A percentile compares a stretch with the other conserved stretches of the same genome.
Conservation (phyloP, 2,329 filamentous ascomycete species). For the Claviceps pusilla region DNA sequence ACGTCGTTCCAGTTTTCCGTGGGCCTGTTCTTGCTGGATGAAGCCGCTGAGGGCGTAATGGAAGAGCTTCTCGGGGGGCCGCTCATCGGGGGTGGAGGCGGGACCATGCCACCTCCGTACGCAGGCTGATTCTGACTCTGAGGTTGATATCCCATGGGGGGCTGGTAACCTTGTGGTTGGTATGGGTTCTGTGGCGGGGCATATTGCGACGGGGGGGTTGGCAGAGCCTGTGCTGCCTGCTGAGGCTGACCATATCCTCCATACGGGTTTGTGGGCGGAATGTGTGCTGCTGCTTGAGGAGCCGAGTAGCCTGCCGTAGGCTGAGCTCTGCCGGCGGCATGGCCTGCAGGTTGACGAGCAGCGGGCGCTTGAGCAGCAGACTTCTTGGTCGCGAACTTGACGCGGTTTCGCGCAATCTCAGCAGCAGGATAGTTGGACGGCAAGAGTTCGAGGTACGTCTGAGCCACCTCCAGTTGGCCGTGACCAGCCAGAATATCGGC, state of each 20-base stretch:
- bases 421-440: slow-evolving; percentile 73
- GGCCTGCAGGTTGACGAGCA: slow-evolving; percentile 10
- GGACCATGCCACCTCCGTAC: slow-evolving; percentile 19
- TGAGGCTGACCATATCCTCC: slow-evolving; percentile 7
- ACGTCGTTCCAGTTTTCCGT: slow-evolving; percentile 89
- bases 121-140: slow-evolving; percentile 23
- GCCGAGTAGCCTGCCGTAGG: slow-evolving; percentile 32
- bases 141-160: slow-evolving; percentile 34
- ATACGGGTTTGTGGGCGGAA: slow-evolving; percentile 18
- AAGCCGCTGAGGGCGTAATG: slow-evolving; percentile 47
- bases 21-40: slow-evolving; percentile 55
- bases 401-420: slow-evolving; percentile 70
- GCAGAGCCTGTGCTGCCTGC: slow-evolving; percentile 13
- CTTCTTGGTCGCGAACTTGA: slow-evolving; percentile 64
- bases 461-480: slow-evolving; percentile 70
- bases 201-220: slow-evolving; percentile 22
- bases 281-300: slow-evolving; percentile 20
- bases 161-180: slow-evolving; percentile 13
- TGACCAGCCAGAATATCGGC: slow-evolving; percentile 87
- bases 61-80: slow-evolving; percentile 38
- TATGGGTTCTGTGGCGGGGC: slow-evolving; percentile 23
- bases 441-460: slow-evolving; percentile 81
- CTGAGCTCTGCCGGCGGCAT: slow-evolving; percentile 10
- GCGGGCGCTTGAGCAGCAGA: slow-evolving; percentile 11
- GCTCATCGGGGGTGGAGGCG: slow-evolving; percentile 17